Base-by-base conservation (phyloP, 441 rosid species). In the Syzygium syzygioides region DNA sequence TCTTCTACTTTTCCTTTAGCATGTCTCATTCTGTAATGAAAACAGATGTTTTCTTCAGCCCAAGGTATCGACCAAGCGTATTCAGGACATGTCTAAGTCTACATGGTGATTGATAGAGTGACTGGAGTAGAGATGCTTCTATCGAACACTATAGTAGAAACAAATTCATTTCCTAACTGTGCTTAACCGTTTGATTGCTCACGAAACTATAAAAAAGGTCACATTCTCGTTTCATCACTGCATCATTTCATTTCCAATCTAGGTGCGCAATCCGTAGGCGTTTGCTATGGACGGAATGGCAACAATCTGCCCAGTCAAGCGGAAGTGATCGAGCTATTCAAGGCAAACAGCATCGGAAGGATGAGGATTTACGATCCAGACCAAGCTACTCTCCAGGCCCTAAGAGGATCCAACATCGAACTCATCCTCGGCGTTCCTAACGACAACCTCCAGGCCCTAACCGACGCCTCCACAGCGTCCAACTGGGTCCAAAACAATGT, bases 301-400 rank as follows among this genome's bases (percentile, higher is more conserved):
- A 28, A 92, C 87, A 55, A 92, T 89, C 88, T 92, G 55, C 93
- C 94, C 20, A 64, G 91, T 5, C 90, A 89, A 3, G 85, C 66
- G 7, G 92, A 93, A 55, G 94, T 88, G 8, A 90, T 93, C 5
- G 52, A 20, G 23, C 86, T 93, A 26, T 93, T 79, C 55, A 62
- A 76, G 20, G 6, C 88, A 5, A 92, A 92, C 34, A 86, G 88
- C 5, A 90, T 93, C 11, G 79, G 85, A 9, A 91, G 86, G 71
- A 93, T 93, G 94, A 87, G 93, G 87, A 93, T 93, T 68, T 94
- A 93, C 25, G 62, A 90, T 53, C 94, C 94, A 7, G 71, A 94
- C 76, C 90, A 88, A 57, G 60, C 89, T n/a, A 91, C 93, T 34
- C 93, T 94, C 34, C 86, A 91, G 28, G 95, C 94, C 32, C 93